Percentiles rank a stretch among this genome's conserved stretches.
Evolutionary conservation across 768 basidiomycete species (phyloP).

Genomic region (Lactifluus pinguis): DNA sequence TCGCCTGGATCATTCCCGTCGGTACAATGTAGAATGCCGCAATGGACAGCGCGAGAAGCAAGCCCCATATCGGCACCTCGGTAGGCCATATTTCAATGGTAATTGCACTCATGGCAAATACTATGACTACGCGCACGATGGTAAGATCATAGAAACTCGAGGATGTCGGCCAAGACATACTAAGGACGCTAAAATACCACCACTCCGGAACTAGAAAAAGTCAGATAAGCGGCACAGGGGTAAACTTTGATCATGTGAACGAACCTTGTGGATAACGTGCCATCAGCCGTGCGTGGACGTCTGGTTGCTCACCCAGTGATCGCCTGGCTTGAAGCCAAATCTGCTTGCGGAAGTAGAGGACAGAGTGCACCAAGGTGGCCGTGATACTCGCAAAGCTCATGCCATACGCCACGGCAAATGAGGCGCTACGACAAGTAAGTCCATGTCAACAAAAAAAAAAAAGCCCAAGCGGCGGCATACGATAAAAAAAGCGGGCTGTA

Average conservation of each 20-base stretch:
- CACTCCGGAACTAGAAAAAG: conserved; percentile 37
- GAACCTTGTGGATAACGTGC: conserved; percentile 37
- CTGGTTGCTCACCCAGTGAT: conserved; percentile 38
- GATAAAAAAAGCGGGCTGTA: conserved; percentile 40
- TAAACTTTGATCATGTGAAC: not conserved
- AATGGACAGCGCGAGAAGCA: conserved; percentile 40
- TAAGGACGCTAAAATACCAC: conserved; percentile 39
- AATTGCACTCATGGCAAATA: conserved; percentile 52
- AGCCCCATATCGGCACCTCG: conserved; percentile 59
- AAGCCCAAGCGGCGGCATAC: conserved; percentile 40
- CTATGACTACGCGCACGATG: conserved; percentile 40
- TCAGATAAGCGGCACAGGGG: not conserved
- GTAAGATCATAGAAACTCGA: not conserved
- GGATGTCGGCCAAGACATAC: conserved; percentile 18
- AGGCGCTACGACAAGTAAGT: conserved; percentile 25
- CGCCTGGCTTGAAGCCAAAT: conserved; percentile 35
- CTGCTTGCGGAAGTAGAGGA: conserved; percentile 38
- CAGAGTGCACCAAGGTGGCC: conserved; percentile 37
- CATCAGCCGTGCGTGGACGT: conserved; percentile 46
- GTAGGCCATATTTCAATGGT: conserved; percentile 60
- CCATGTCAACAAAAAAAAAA: conserved; percentile 36
- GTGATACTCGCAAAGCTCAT: conserved; percentile 49
- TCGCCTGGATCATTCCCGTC: conserved; percentile 72
- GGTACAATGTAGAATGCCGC: conserved; percentile 65
- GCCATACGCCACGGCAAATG: conserved; percentile 73